Conservation (phyloP, 306 rosid species). For the Trifolium repens region DNA sequence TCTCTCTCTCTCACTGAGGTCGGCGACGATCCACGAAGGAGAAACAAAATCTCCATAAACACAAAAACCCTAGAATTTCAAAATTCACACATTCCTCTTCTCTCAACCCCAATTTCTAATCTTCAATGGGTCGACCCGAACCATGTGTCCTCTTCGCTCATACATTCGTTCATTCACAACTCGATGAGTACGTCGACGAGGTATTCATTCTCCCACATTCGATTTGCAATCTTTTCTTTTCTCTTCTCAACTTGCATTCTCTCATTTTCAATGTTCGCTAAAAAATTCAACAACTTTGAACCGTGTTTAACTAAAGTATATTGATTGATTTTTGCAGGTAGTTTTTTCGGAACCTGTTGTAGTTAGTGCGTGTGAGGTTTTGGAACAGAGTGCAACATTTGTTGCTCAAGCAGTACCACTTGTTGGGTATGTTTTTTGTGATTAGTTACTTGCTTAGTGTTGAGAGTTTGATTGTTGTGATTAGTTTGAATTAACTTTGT, state of each 20-base stretch:
- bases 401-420: conserved; percentile 82
- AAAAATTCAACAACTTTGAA: background rate
- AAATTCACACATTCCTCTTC: conserved; percentile 38
- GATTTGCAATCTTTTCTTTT: background rate
- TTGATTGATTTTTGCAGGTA: conserved; percentile 57
- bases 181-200: conserved; percentile 98
- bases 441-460: conserved; percentile 1
- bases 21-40: conserved; percentile 31
- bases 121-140: conserved; percentile 85
- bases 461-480: conserved; percentile 1
- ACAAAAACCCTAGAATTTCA: conserved; percentile 42
- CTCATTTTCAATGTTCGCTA: conserved; percentile 13
- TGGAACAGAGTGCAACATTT: conserved; percentile 87
- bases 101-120: conserved; percentile 33
- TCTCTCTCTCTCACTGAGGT: conserved; percentile 11
- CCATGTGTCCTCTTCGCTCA: conserved; percentile 89
- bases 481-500: background rate
- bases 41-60: background rate
- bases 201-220: conserved; percentile 42
- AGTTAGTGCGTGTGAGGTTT: conserved; percentile 91
- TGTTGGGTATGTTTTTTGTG: conserved; percentile 62
- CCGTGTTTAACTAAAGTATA: conserved; percentile 19
- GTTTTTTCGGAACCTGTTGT: conserved; percentile 84
- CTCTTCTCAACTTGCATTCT: background rate
- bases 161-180: conserved; percentile 86